Evolutionary conservation across 192 early-diverging fungal genomes (phyloP).

Genomic region (Dissophora ornata): DNA sequence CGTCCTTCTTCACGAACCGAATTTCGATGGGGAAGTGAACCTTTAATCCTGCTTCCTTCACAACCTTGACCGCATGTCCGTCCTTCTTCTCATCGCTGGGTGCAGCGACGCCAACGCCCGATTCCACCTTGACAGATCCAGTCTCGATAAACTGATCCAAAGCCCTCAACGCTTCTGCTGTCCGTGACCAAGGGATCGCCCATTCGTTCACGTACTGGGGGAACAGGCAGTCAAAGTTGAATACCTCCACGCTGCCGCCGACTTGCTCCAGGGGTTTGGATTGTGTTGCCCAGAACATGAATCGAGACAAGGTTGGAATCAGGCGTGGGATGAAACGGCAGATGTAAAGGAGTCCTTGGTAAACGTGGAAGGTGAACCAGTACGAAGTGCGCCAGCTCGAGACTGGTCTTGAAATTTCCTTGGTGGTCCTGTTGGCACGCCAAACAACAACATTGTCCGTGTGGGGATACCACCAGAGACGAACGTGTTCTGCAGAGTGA

Average conservation of each 20-base stretch:
- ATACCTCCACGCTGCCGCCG: constrained; percentile 71
- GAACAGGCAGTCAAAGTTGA: constrained; percentile 79
- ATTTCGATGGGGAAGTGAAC: constrained; percentile 83
- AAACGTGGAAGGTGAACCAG: constrained; percentile 59
- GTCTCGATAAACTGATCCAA: constrained; percentile 67
- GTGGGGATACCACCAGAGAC: constrained; percentile 85
- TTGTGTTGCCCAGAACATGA: constrained; percentile 68
- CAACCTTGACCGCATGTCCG: neutral
- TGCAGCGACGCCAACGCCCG: neutral
- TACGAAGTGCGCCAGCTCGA: constrained; percentile 21
- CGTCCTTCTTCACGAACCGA: constrained; percentile 72
- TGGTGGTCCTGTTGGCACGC: constrained; percentile 70
- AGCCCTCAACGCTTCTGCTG: constrained; percentile 63
- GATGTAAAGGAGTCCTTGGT: constrained; percentile 68
- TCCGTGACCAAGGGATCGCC: constrained; percentile 73
- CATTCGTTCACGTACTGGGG: constrained; percentile 81
- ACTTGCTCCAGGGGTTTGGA: constrained; percentile 60
- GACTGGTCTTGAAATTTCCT: constrained; percentile 8
- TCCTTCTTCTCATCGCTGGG: neutral
- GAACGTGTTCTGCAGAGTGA: constrained; percentile 76
- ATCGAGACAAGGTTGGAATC: constrained; percentile 61
- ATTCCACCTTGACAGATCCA: constrained; percentile 22
- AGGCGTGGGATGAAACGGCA: constrained; percentile 59
- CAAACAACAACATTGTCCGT: constrained; percentile 76
- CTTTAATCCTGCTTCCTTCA: constrained; percentile 52